A percentile compares a stretch with the other conserved stretches of the same genome.
phyloP scores from a whole-genome alignment of 805 yeast species.

The Wickerhamomyces queroliae region DNA sequence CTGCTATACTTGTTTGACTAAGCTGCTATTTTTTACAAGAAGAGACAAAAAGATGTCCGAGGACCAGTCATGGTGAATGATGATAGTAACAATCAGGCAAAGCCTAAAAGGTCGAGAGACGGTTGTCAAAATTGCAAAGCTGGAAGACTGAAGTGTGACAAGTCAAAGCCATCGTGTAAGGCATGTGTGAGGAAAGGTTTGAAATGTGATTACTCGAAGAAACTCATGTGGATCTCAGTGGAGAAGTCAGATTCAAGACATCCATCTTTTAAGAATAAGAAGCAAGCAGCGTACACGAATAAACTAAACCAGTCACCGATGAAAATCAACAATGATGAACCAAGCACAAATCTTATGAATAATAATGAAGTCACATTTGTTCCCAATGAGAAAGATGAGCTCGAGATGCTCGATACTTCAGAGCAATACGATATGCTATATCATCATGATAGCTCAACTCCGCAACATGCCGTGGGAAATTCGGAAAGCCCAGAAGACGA shows the following conservation, averaged over 20 bases:
- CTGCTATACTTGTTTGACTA: too few relatives aligned
- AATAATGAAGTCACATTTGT: neutral
- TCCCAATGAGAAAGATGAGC: neutral
- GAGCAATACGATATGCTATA: neutral
- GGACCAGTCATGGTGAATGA: too few relatives aligned
- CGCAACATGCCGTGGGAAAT: neutral
- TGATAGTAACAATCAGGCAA: neutral
- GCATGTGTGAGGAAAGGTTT: neutral
- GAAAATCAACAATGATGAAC: neutral
- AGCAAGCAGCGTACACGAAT: neutral
- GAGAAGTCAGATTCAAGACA: slow-evolving; percentile 8
- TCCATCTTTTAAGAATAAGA: slow-evolving; percentile 8
- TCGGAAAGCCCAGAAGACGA: neutral
- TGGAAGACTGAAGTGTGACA: slow-evolving; percentile 1
- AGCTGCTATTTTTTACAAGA: too few relatives aligned
- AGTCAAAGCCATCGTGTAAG: slow-evolving; percentile 1
- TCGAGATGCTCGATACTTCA: neutral
- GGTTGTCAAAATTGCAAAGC: slow-evolving; percentile 2
- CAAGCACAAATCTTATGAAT: too few relatives aligned
- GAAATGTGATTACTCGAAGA: slow-evolving; percentile 7
- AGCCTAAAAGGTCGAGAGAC: slow-evolving; percentile 1
- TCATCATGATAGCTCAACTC: neutral
- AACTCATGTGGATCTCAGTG: slow-evolving; percentile 7
- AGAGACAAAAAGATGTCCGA: too few relatives aligned
- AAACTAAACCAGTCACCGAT: neutral